phyloP scores from a whole-genome alignment of 768 basidiomycete species.

The Boletus vinaceobasis region DNA sequence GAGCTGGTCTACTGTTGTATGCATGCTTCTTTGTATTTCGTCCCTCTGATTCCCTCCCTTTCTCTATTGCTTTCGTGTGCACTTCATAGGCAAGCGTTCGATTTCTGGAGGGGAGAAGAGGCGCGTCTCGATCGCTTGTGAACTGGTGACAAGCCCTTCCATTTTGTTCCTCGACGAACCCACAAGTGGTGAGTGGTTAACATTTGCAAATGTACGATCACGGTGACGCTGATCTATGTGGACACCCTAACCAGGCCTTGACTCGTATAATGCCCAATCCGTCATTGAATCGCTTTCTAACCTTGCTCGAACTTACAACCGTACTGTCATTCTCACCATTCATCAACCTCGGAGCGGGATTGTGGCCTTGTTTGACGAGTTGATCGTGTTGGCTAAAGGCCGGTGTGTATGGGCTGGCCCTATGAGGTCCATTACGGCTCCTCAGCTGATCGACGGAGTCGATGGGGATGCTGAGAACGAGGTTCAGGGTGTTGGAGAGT shows the following conservation, averaged over 20 bases:
- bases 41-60: background rate
- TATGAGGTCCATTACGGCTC: conserved; percentile 16
- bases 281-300: conserved; percentile 87
- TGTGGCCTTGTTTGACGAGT: conserved; percentile 90
- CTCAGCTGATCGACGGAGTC: conserved; percentile 4
- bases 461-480: conserved; percentile 14
- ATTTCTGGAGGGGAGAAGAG: conserved; percentile 99
- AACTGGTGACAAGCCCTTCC: conserved; percentile 94
- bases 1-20: background rate
- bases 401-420: conserved; percentile 42
- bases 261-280: conserved; percentile 93
- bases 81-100: conserved; percentile 65
- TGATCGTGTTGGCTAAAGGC: conserved; percentile 82
- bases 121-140: conserved; percentile 95
- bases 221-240: background rate
- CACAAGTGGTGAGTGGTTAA: conserved; percentile 69
- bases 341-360: conserved; percentile 99
- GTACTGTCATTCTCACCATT: conserved; percentile 96
- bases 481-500: conserved; percentile 40
- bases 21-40: background rate
- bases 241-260: conserved; percentile 56
- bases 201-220: background rate
- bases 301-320: conserved; percentile 83
- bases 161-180: conserved; percentile 97
- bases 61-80: background rate